Evolutionary conservation across 208 protist genomes (phyloP), one percentile per base, ranked within the genome.

Genomic region (Wallacemonas sp.): DNA sequence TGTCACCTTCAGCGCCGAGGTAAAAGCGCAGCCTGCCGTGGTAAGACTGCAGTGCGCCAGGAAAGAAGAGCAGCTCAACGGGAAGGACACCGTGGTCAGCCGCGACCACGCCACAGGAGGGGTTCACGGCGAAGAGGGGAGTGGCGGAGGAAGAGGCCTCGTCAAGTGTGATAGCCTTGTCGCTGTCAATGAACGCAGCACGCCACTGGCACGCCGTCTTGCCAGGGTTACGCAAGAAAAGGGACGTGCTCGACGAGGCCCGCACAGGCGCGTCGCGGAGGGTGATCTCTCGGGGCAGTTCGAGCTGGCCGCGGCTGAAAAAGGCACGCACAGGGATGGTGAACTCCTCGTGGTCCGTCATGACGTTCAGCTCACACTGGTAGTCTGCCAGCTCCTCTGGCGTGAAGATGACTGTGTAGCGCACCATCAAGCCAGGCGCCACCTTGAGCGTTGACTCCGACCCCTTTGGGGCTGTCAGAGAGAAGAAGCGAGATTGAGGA

Each of bases 171-270:
- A 60, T 31, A 19, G 27, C 26, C 30, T 26, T 34, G 30, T 55
- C 44, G n/a, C 49, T 12, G 42, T 24, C 42, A 5, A 79, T 27
- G 30, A 76, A 17, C 21, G 72, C 66, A 0, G 88, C 80, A 28
- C 82, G 86, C 88, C 89, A 96, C 24, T 73, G 58, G 53, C 90
- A 93, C 34, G 45, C 72, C 11, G 68, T 66, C 46, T 70, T 27
- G 24, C 85, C 92, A 15, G 66, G 68, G 75, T 98, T 98, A 30
- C 94, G 88, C n/a, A 98, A 66, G 64, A 98, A 93, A 8, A 98
- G 54, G 3, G 91, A 81, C 44, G 88, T 86, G 15, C 30, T 60
- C 21, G 68, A 79, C 12, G 58, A 67, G 11, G 85, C 73, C 45
- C 90, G 93, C 30, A 97, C 86, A 8, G 95, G 94, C 28, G 77